Percentiles rank a stretch among this genome's conserved stretches.
phyloP scores from a whole-genome alignment of 306 rosid genomes.

The Citrullus amarus region DNA sequence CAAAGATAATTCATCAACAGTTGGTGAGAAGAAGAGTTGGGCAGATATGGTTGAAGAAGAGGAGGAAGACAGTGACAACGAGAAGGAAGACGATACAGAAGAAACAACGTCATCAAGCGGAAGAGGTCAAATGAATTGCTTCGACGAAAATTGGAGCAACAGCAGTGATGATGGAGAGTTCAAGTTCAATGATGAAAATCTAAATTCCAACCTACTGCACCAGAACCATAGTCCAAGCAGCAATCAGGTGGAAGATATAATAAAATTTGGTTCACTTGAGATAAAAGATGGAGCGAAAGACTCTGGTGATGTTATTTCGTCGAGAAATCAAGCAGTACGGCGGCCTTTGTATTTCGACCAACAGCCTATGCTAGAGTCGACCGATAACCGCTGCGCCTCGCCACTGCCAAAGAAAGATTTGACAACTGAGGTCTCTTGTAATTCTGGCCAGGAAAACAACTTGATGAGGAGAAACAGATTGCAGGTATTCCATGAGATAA shows the following conservation, averaged over 20 bases:
- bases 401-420: constrained; percentile 23
- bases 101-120: background rate
- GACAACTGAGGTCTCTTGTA: constrained; percentile 5
- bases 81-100: background rate
- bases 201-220: constrained; percentile 33
- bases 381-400: constrained; percentile 2
- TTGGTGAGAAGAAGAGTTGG: constrained; percentile 62
- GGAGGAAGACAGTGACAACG: constrained; percentile 12
- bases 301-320: constrained; percentile 12
- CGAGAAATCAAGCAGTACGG: constrained; percentile 41
- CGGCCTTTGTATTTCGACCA: constrained; percentile 42
- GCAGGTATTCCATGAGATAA: constrained; percentile 46
- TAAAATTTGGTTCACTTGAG: constrained; percentile 23
- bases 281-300: constrained; percentile 18
- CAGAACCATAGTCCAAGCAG: constrained; percentile 19
- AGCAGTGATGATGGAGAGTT: constrained; percentile 16
- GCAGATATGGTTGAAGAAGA: constrained; percentile 95
- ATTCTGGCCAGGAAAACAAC: background rate
- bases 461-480: constrained; percentile 13
- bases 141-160: constrained; percentile 2
- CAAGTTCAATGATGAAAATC: constrained; percentile 43
- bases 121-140: background rate
- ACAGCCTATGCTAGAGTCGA: background rate
- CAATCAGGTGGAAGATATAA: constrained; percentile 17
- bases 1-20: constrained; percentile 11